Base-by-base conservation (phyloP, 192 early-diverging fungal species). In the Backusella luteola region DNA sequence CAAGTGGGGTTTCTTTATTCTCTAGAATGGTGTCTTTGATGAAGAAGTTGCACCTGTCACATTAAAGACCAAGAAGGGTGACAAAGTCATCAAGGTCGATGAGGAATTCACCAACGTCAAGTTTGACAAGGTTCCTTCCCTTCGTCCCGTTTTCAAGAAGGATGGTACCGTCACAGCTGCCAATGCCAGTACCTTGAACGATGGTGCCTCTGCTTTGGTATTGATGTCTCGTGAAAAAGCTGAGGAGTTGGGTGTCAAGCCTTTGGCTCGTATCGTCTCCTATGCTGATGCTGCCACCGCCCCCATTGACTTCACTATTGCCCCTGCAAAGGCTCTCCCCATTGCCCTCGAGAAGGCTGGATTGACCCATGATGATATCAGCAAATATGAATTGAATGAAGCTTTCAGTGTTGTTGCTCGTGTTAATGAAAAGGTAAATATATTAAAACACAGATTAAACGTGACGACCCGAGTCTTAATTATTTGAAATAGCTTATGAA, bases 341-440 rank as follows among this genome's bases (percentile, higher is more conserved):
- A 93, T 94, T 76, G 97, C 97, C 12, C 90, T 99, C 36, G 85
- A 96, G 83, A 90, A 91, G 80, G 97, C 97, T 36, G 92, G 92
- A 38, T 77, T 96, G 36, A 83, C 86, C 42, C 78, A 93, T 67
- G 91, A 94, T 77, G 96, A 98, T 83, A 94, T 99, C 83, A 89
- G 89, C 69, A 84, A 97, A 59, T 99, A 94, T 79, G 97, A 99
- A 84, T 91, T 99, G 84, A 98, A 99, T 85, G 97, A 99, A 85
- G 97, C 97, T 0, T 99, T 99, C 81, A 92, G 92, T 76, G 97
- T 97, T 6, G 97, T 98, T 70, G 90, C 93, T 17, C 85, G 89
- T 29, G 97, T 88, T 53, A 99, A 99, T 84, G 94, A 97, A 81
- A 88, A 97, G 73, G 80, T 77, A 75, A 38, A n/a, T 29, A 36